Conservation (phyloP, 2,329 filamentous ascomycete species). For the Sporothrix mexicana region DNA sequence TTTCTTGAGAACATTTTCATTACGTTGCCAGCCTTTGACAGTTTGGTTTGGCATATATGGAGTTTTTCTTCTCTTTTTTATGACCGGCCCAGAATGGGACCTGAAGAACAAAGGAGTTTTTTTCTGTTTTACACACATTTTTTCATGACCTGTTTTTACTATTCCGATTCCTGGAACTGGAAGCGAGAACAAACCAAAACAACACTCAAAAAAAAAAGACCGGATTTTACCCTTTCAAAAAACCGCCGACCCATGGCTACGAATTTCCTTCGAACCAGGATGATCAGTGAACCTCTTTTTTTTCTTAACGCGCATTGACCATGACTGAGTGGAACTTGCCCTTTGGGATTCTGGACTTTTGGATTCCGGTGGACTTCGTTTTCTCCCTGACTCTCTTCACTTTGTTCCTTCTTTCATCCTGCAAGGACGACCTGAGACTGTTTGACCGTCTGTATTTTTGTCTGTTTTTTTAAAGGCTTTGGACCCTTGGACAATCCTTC, state of each 20-base stretch:
- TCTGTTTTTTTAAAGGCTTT: too few relatives aligned
- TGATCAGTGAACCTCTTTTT: too few relatives aligned
- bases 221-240: not conserved
- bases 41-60: not conserved
- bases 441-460: too few relatives aligned
- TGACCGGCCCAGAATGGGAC: not conserved
- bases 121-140: not conserved
- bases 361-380: not conserved
- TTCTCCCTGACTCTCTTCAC: not conserved
- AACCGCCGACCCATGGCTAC: not conserved
- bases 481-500: slow-evolving; percentile 22
- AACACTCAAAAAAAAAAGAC: not conserved
- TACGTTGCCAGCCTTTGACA: not conserved
- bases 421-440: slow-evolving; percentile 5
- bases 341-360: too few relatives aligned
- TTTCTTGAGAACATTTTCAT: not conserved
- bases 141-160: not conserved
- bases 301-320: not conserved
- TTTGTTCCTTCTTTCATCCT: not conserved
- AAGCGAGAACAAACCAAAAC: not conserved
- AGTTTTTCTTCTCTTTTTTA: not conserved
- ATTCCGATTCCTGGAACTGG: slow-evolving; percentile 12
- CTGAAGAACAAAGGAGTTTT: slow-evolving; percentile 6
- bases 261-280: not conserved
- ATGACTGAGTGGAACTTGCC: not conserved